Evolutionary conservation across 306 rosid species (phyloP), one percentile per base, ranked within the genome.

Genomic region (Medicago lupulina): DNA sequence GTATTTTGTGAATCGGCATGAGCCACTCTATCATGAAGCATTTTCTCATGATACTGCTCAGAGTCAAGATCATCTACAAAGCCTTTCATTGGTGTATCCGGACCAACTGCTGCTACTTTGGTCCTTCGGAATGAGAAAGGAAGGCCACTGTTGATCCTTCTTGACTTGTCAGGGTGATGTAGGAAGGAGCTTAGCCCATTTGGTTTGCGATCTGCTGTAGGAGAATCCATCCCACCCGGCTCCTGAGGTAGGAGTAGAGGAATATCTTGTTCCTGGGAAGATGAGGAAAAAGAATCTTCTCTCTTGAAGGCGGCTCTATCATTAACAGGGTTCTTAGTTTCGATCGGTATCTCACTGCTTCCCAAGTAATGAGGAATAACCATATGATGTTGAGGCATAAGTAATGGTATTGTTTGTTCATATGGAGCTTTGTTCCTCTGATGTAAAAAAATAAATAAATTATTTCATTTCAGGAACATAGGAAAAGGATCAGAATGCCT

Each of bases 381-480:
- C 99, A 96, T 96, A 86, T 96, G 99, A 46, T 96, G 99, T 79
- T 96, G 99, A 75, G 99, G 99, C 92, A 96, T 96, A 40, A 96
- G 99, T 79, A 96, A 81, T 44, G 99, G 99, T 82, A 96, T 96
- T 50, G 97, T 86, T 79, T 90, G 87, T 84, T 96, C 99, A 61
- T 96, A 71, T 67, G 91, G 97, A 87, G 99, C 99, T 87, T 96
- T 96, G 87, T 71, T 96, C 87, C 99, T 96, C 99, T 96, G 85
- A 80, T 71, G 74, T 73, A 28, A 75, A 69, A 69, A 77, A 11
- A 58, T 51, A 7, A 41, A 8, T 82, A 74, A 46, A 79, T 75
- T 51, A 75, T 64, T 79, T 70, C 55, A 50, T 57, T 13, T 67
- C 40, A 19, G 46, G 51, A 67, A 59, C 63, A 79, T 76, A 55